Evolutionary conservation across 2,329 filamentous ascomycete genomes (phyloP).

Genomic region (Didymella segeticola): DNA sequence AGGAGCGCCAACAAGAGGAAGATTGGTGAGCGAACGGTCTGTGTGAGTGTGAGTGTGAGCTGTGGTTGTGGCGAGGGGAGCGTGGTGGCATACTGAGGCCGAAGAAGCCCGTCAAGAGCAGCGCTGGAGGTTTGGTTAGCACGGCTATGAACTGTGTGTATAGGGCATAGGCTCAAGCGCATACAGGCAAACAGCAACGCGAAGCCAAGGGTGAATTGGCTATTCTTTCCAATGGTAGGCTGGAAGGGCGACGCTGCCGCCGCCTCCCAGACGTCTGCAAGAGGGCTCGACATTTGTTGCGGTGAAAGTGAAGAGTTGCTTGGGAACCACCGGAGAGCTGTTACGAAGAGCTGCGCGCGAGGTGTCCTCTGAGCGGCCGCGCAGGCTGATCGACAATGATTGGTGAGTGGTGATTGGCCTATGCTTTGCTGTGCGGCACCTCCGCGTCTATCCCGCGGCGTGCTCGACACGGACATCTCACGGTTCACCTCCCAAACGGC

Average conservation of each 20-base stretch:
- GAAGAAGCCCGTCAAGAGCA: slow-evolving; percentile 79
- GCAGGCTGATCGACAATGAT: slow-evolving; percentile 23
- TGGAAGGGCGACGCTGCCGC: slow-evolving; percentile 85
- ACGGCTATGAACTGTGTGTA: slow-evolving; percentile 2
- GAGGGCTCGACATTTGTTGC: slow-evolving; percentile 60
- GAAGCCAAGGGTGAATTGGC: slow-evolving; percentile 84
- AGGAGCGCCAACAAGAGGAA: slow-evolving; percentile 80
- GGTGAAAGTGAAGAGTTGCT: slow-evolving; percentile 22
- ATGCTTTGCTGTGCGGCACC: slow-evolving; percentile 20
- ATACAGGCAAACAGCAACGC: slow-evolving; percentile 72
- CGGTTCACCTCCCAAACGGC: slow-evolving; percentile 8
- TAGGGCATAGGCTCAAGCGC: slow-evolving; percentile 16
- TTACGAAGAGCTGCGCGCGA: no score
- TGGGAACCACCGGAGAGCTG: no score
- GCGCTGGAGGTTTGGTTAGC: slow-evolving; percentile 52
- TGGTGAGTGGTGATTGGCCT: no score
- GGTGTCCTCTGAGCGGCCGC: slow-evolving; percentile 33
- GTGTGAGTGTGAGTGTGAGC: slow-evolving; percentile 62
- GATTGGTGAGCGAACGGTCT: slow-evolving; percentile 83
- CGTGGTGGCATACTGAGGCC: slow-evolving; percentile 72
- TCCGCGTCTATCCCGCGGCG: slow-evolving; percentile 23
- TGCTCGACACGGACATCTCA: slow-evolving; percentile 26
- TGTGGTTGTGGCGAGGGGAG: background rate
- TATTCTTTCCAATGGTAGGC: slow-evolving; percentile 79
- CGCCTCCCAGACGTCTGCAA: slow-evolving; percentile 87